These are phyloP conservation scores for Bacidia gigantensis DNA, from an alignment of 495 filamentous ascomycete genomes.

Conservation along the genomic window DNA sequence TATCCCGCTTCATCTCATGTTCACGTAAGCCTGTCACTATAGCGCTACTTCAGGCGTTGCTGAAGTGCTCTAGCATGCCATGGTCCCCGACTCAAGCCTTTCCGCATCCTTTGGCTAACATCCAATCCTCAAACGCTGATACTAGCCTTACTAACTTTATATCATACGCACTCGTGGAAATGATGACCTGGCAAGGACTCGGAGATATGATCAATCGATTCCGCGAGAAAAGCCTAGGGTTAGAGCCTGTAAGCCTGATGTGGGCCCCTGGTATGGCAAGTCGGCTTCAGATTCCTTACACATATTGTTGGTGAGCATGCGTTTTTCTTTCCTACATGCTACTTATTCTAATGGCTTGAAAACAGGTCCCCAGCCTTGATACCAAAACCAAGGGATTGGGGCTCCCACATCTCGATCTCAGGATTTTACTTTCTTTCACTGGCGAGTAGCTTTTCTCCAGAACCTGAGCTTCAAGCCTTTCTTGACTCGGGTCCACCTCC, in stretches of 20 bases:
- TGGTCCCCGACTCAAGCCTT: constrained; percentile 40
- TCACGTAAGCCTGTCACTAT: constrained; percentile 40
- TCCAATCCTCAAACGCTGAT: constrained; percentile 37
- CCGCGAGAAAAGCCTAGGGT: constrained; percentile 46
- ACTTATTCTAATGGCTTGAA: constrained; percentile 2
- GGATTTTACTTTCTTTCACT: constrained; percentile 63
- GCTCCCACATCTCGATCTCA: constrained; percentile 50
- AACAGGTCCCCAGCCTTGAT: constrained; percentile 59
- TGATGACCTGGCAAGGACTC: constrained; percentile 70
- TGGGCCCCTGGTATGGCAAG: constrained; percentile 52
- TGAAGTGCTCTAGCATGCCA: constrained; percentile 37
- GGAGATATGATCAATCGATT: constrained; percentile 66
- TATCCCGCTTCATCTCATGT: constrained; percentile 69
- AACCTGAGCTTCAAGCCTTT: constrained; percentile 46
- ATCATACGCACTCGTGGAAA: constrained; percentile 61
- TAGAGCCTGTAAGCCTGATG: constrained; percentile 52
- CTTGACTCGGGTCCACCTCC: constrained; percentile 53
- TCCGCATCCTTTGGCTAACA: constrained; percentile 43
- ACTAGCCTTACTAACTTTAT: constrained; percentile 53
- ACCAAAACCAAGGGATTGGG: constrained; percentile 67
- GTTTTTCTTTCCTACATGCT: neutral
- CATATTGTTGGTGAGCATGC: constrained; percentile 53
- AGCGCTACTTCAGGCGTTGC: neutral
- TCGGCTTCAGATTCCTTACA: constrained; percentile 56
- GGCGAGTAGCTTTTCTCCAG: constrained; percentile 50